A percentile compares a stretch with the other conserved stretches of the same genome.
These are phyloP conservation scores for Ceratocystis ficicola DNA, from an alignment of 2,329 filamentous ascomycete species.

Conservation along the genomic window DNA sequence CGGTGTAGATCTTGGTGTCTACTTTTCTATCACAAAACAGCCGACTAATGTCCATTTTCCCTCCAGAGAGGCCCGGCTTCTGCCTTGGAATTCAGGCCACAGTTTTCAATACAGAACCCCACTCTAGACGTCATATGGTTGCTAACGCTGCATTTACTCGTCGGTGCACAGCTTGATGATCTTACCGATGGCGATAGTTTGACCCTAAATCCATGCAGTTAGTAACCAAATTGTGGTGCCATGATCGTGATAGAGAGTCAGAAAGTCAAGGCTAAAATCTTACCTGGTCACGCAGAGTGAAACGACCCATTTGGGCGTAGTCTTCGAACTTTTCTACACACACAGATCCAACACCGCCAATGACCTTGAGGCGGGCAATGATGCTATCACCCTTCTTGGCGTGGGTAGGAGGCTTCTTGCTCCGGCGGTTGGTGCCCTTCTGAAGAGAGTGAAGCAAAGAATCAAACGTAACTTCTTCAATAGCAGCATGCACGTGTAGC, in stretches of 20 bases:
- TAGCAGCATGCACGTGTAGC: constrained; percentile 89
- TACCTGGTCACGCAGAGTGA: constrained; percentile 81
- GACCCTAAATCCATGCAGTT: constrained; percentile 47
- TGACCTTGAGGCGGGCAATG: constrained; percentile 83
- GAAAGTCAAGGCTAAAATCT: constrained; percentile 24
- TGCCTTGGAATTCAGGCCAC: constrained; percentile 5
- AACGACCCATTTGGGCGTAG: constrained; percentile 85
- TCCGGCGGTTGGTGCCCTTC: constrained; percentile 86
- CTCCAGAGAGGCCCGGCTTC: neutral
- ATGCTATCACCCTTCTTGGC: constrained; percentile 72
- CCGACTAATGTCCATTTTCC: neutral
- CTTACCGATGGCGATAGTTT: constrained; percentile 99
- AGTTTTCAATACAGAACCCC: neutral
- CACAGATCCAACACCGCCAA: constrained; percentile 69
- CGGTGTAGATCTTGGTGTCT: neutral
- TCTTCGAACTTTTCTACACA: constrained; percentile 94
- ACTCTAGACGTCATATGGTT: constrained; percentile 12
- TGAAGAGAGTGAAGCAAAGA: constrained; percentile 85
- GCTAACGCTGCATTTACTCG: constrained; percentile 25
- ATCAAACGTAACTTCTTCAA: constrained; percentile 91
- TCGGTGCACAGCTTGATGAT: constrained; percentile 70
- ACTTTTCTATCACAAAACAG: neutral
- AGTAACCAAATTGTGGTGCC: neutral
- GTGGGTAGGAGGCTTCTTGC: constrained; percentile 84
- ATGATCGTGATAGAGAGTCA: neutral